Evolutionary conservation across 495 filamentous ascomycete genomes (phyloP), one percentile per base, ranked within the genome.

Genomic region (Lasiosphaeriaceae sp.): DNA sequence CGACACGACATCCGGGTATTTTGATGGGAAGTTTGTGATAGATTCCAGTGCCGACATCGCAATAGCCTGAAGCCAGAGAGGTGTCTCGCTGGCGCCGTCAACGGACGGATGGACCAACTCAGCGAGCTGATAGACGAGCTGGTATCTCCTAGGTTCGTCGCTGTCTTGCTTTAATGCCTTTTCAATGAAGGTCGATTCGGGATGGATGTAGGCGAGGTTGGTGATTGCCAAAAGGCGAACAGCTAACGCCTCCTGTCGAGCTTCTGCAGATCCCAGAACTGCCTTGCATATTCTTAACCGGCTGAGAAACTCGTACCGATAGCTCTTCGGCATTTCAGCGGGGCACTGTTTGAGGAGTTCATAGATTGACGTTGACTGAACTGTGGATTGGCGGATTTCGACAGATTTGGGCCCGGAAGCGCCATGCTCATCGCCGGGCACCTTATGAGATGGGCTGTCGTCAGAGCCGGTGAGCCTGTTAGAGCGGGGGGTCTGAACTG

Each of bases 51-150:
- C 81, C 39, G 83, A 77, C 26, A 97, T 75, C 5, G 91, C 91
- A 56, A 93, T 80, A n/a, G 90, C 87, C 66, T 97, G 94, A 14
- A 93, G 71, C 70, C 81, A 79, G 53, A 86, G 76, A 16, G 93
- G 90, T 21, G 92, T 80, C 1, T 76, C 70, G 37, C 77, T 71
- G 55, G 87, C 80, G 49, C 83, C 88, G 65, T 87, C 86, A 11
- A 83, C 81, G 24, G 86, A 82, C 11, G 78, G 79, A 71, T 95
- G 93, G 35, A 97, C 86, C 49, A 99, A 71, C 67, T 97, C 93
- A 21, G 87, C 88, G 29, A 97, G 83, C 62, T 99, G 95, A 66
- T 96, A 96, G 3, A 89, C 84, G 21, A 97, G 76, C 70, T 99
- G 95, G 52, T 92, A 84, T 55, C 90, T 83, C 51, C 93, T 86